These are phyloP conservation scores for Podochytrium sp. DNA, from an alignment of 192 early-diverging fungal genomes.

Conservation along the genomic window DNA sequence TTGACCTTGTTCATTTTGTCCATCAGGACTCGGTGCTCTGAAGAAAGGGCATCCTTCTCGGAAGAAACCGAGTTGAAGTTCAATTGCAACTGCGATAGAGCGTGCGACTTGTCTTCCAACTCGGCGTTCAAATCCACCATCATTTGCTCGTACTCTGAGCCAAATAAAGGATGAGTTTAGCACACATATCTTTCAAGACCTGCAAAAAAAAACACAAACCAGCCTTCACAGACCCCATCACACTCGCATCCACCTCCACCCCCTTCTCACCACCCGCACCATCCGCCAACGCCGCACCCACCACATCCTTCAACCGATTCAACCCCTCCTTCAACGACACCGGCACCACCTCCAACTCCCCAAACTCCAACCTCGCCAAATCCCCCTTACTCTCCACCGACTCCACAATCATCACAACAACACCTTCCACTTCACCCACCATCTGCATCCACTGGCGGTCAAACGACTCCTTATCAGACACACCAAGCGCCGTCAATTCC, in stretches of 20 bases:
- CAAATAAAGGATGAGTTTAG: not conserved
- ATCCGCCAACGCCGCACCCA: not conserved
- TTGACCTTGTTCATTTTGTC: constrained; percentile 81
- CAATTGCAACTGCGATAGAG: constrained; percentile 7
- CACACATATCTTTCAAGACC: not conserved
- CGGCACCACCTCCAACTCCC: not conserved
- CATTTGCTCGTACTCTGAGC: constrained; percentile 24
- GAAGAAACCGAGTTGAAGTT: constrained; percentile 12
- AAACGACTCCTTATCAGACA: not conserved
- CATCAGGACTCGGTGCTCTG: constrained; percentile 71
- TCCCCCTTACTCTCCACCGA: not conserved
- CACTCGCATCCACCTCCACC: not conserved
- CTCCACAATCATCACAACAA: not conserved
- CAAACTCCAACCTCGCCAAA: not conserved
- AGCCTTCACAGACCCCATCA: not conserved
- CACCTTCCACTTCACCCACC: not conserved
- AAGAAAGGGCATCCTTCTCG: constrained; percentile 55
- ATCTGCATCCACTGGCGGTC: not conserved
- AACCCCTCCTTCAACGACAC: not conserved
- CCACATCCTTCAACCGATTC: not conserved
- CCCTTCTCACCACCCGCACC: not conserved
- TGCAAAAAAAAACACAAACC: not conserved
- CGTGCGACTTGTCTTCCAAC: constrained; percentile 18
- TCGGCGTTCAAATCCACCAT: constrained; percentile 29
- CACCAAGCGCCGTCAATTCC: not conserved